A percentile compares a stretch with the other conserved stretches of the same genome.
These are phyloP conservation scores for Colletotrichum chrysophilum DNA, from an alignment of 2,329 filamentous ascomycete species.

Conservation along the genomic window DNA sequence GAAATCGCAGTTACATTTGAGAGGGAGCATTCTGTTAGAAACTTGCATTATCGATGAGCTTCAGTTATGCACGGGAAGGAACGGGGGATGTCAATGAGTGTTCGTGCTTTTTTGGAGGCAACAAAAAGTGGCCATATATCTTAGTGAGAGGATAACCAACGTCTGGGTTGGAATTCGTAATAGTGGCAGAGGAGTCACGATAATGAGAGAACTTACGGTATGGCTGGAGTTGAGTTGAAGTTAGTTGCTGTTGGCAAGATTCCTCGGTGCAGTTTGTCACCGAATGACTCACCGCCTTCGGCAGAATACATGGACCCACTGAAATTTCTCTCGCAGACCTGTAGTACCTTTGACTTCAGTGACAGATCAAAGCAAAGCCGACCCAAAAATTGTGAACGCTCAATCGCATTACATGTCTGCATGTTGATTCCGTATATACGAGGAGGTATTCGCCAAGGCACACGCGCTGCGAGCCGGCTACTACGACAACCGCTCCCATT, in stretches of 20 bases:
- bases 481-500: neutral
- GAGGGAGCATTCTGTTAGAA: neutral
- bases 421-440: slow-evolving; percentile 3
- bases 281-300: slow-evolving; percentile 10
- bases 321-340: slow-evolving; percentile 21
- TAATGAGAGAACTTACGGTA: neutral
- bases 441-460: slow-evolving; percentile 2
- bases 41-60: neutral
- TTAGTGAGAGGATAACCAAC: neutral
- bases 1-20: neutral
- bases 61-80: neutral
- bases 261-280: neutral
- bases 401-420: neutral
- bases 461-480: slow-evolving; percentile 2
- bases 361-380: neutral
- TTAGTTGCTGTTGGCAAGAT: neutral
- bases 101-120: neutral
- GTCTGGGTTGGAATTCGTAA: neutral
- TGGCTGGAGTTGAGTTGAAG: neutral
- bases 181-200: neutral
- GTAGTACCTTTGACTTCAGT: neutral
- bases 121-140: neutral
- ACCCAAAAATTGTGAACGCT: neutral
- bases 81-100: neutral
- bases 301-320: slow-evolving; percentile 22